phyloP scores from a whole-genome alignment of 176 grass and related monocot genomes.

The Dendrocalamus sinicus region DNA sequence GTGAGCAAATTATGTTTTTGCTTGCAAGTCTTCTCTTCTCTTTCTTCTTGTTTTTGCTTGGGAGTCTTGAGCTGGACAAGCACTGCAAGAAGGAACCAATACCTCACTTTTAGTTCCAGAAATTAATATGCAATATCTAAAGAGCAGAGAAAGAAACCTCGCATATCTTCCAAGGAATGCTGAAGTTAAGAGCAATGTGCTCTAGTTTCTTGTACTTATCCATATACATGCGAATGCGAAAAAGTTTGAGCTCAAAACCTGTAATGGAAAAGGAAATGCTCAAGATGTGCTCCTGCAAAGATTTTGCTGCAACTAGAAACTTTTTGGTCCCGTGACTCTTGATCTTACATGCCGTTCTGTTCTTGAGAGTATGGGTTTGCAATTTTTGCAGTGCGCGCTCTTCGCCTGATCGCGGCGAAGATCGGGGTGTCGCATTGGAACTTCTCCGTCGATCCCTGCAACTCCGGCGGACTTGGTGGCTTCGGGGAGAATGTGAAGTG shows the following conservation, averaged over 20 bases:
- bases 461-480: not conserved
- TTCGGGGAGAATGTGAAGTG: constrained; percentile 47
- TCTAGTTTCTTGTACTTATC: not conserved
- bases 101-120: not conserved
- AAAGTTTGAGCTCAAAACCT: not conserved
- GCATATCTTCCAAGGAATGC: not conserved
- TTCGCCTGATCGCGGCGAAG: constrained; percentile 48
- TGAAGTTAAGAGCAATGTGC: not conserved
- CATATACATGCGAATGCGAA: not conserved
- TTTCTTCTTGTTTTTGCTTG: not conserved
- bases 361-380: not conserved
- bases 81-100: not conserved
- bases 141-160: not conserved
- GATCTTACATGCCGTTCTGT: not conserved
- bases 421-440: constrained; percentile 62
- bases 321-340: not conserved
- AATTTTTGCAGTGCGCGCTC: constrained; percentile 48
- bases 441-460: constrained; percentile 62
- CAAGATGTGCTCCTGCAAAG: not conserved
- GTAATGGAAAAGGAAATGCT: not conserved
- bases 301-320: not conserved
- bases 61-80: not conserved
- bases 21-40: not conserved
- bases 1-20: constrained; percentile 20
- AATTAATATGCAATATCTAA: not conserved